Base-by-base conservation (phyloP, 2,329 filamentous ascomycete species). In the Curvularia hawaiiensis region DNA sequence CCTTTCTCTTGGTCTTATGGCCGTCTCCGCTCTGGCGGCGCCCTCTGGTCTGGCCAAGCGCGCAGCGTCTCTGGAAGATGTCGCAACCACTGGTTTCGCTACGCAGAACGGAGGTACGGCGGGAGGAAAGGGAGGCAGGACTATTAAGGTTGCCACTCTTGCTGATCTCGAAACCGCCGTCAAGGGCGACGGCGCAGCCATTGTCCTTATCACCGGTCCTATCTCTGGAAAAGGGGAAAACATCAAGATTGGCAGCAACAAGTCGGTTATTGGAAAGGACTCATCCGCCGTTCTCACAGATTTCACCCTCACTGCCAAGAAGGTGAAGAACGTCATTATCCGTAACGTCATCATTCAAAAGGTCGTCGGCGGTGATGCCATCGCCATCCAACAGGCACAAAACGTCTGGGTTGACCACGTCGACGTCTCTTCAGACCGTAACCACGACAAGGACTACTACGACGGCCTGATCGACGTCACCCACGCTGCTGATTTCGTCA, bases 391-490 rank as follows among this genome's bases (percentile, higher is more conserved):
- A 59, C 66, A 69, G 2, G 75, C 78, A 1, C 78, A 69, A 4
- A 82, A 83, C 53, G 78, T 87, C 28, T 90, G 88, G 88, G 78
- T 90, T 49, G 88, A 90, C 77, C 88, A 90, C 78, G 80, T 82
- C 71, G 87, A 90, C 62, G 79, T 90, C 22, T 86, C 83, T 4
- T 85, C 84, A 24, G 83, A 89, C 75, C 69, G 72, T 33, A 78
- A 82, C 65, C 79, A 84, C 70, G 85, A 82, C 79, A 90, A 90
- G 78, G 86, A 90, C 78, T 88, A 84, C 78, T 90, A 88, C 69
- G 88, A 90, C 55, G 88, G 88, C 31, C 82, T 90, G 1, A 76
- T 87, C 46, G 88, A 90, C 65, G 77, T 85, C 50, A 88, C 83
- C 49, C 87, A 89, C 75, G 88, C 79, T 46, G 79, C 82, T 10